phyloP scores from a whole-genome alignment of 176 grass and related monocot genomes.

The Alopecurus myosuroides region DNA sequence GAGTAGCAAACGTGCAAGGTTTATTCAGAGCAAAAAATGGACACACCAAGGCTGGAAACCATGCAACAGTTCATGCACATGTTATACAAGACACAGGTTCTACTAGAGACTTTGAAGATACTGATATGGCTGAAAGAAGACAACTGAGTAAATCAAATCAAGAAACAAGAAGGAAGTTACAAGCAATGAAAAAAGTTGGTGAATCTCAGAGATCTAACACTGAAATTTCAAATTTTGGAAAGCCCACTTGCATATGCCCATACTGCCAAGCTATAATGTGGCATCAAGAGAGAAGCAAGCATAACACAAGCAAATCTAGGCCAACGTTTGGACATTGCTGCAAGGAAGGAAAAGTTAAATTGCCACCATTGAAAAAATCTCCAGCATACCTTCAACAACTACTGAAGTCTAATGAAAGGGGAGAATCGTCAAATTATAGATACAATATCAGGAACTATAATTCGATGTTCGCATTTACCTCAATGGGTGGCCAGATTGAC shows the following conservation, averaged over 20 bases:
- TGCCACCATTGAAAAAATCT: no score
- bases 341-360: no score
- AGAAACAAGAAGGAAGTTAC: neutral
- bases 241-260: neutral
- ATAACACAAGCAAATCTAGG: no score
- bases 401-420: no score
- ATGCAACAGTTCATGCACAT: neutral
- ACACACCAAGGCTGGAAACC: neutral
- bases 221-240: neutral
- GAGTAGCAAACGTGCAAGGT: neutral
- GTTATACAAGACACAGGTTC: neutral
- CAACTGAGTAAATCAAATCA: neutral
- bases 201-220: neutral
- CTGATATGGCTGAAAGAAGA: neutral
- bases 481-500: no score
- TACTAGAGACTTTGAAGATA: neutral
- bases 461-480: no score
- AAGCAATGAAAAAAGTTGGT: neutral
- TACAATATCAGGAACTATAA: no score
- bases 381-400: no score
- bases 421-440: no score
- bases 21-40: neutral
- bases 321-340: no score
- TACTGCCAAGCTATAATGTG: neutral
- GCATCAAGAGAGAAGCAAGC: no score